A percentile compares a stretch with the other conserved stretches of the same genome.
phyloP scores from a whole-genome alignment of 441 rosid species.

The Corymbia calophylla region DNA sequence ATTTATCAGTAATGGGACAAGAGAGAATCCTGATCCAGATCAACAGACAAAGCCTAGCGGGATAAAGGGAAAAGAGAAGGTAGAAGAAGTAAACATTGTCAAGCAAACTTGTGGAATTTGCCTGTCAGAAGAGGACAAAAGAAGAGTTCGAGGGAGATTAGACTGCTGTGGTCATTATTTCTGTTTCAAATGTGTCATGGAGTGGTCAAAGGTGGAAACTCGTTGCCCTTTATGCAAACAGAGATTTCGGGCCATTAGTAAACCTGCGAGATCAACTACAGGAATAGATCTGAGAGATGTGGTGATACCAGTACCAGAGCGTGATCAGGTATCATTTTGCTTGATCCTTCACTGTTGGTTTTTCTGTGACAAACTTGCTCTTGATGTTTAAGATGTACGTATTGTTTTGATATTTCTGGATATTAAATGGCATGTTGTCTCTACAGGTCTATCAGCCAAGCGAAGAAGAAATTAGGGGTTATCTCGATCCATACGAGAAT shows the following conservation, averaged over 20 bases:
- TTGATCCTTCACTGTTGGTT: neutral
- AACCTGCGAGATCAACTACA: conserved; percentile 61
- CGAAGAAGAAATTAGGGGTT: conserved; percentile 97
- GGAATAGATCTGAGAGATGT: conserved; percentile 74
- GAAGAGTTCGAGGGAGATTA: conserved; percentile 73
- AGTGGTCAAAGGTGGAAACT: conserved; percentile 97
- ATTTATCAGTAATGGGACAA: conserved; percentile 31
- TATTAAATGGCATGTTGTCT: neutral
- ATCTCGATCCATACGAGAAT: conserved; percentile 90
- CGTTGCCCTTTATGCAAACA: conserved; percentile 99
- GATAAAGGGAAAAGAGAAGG: conserved; percentile 73
- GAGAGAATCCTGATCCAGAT: conserved; percentile 31
- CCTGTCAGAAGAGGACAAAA: conserved; percentile 87
- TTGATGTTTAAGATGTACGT: neutral
- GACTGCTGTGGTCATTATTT: conserved; percentile 91
- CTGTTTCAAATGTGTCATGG: conserved; percentile 94
- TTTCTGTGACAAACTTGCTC: neutral
- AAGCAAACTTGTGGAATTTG: conserved; percentile 92
- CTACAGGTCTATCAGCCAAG: conserved; percentile 91
- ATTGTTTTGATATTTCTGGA: neutral
- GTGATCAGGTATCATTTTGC: conserved; percentile 71
- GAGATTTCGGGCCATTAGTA: conserved; percentile 78
- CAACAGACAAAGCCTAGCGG: conserved; percentile 31
- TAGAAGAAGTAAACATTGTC: conserved; percentile 46
- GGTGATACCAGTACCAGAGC: conserved; percentile 68